phyloP scores from a whole-genome alignment of 2,329 filamentous ascomycete species.

The Nothophoma quercina region DNA sequence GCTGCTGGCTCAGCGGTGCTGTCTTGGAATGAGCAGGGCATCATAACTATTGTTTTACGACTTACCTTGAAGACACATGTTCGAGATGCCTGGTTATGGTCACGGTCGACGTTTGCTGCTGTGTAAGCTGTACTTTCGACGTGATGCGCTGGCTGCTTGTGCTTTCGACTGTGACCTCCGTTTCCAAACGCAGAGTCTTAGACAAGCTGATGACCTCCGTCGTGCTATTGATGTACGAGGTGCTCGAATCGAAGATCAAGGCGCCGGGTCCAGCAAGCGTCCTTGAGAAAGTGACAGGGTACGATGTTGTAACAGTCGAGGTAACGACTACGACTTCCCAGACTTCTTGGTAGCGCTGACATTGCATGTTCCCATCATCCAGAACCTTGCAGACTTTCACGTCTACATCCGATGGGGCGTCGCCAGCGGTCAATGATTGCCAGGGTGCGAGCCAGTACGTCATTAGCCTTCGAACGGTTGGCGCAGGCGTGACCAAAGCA shows the following conservation, averaged over 20 bases:
- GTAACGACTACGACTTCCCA: constrained; percentile 54
- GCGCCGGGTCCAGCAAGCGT: constrained; percentile 46
- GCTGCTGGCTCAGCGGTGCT: no score
- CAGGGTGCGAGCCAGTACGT: constrained; percentile 57
- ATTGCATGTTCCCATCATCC: constrained; percentile 47
- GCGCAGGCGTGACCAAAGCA: constrained; percentile 47
- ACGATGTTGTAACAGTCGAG: constrained; percentile 43
- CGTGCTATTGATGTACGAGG: constrained; percentile 49
- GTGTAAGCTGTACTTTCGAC: background rate
- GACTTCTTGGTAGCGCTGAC: constrained; percentile 52
- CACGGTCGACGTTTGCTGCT: background rate
- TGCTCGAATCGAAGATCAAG: constrained; percentile 50
- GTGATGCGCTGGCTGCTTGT: constrained; percentile 23
- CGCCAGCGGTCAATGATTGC: constrained; percentile 52
- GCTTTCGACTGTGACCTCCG: constrained; percentile 46
- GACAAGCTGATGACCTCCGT: constrained; percentile 50
- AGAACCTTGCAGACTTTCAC: constrained; percentile 51
- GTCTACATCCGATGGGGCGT: constrained; percentile 50
- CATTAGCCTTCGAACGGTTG: constrained; percentile 49
- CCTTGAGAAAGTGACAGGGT: constrained; percentile 50
- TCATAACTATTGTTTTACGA: no score
- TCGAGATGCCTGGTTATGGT: constrained; percentile 6
- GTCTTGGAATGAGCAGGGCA: no score
- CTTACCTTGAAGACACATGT: background rate
- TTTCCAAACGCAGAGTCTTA: constrained; percentile 50